Conservation (phyloP, 345 rosid species). For the Brassica cretica region DNA sequence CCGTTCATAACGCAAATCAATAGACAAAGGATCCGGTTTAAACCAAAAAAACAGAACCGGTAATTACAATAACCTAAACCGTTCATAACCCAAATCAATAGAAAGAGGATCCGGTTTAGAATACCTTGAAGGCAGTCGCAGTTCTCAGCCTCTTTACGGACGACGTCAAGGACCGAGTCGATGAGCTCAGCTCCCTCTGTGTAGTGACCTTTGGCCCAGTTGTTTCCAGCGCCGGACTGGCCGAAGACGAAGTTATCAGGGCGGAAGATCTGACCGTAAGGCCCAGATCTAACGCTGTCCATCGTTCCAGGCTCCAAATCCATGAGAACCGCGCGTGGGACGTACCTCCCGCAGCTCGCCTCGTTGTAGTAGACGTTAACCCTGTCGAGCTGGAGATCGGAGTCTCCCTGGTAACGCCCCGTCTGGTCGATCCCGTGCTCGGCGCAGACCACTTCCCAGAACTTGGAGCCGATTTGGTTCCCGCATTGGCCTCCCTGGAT, state of each 20-base stretch:
- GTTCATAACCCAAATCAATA: conserved; percentile 10
- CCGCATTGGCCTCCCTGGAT: conserved; percentile 71
- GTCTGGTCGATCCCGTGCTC: conserved; percentile 65
- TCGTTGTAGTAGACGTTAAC: conserved; percentile 65
- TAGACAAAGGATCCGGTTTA: too few relatives aligned
- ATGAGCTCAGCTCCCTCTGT: conserved; percentile 67
- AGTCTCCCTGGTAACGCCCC: conserved; percentile 50
- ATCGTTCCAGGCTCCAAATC: conserved; percentile 65
- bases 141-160: conserved; percentile 65
- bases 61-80: neutral
- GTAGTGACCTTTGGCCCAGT: conserved; percentile 63
- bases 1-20: too few relatives aligned
- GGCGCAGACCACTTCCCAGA: conserved; percentile 59
- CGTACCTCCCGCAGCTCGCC: conserved; percentile 63
- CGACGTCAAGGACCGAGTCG: conserved; percentile 63
- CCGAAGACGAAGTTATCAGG: too few relatives aligned
- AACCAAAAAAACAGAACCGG: too few relatives aligned
- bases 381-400: conserved; percentile 60
- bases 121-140: conserved; percentile 65
- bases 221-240: too few relatives aligned
- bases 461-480: conserved; percentile 72
- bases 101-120: too few relatives aligned
- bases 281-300: conserved; percentile 61
- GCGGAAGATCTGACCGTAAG: too few relatives aligned
- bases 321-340: conserved; percentile 65